Evolutionary conservation across 1,284 basidiomycete genomes (phyloP).

Genomic region (Boletus semigastroideus): DNA sequence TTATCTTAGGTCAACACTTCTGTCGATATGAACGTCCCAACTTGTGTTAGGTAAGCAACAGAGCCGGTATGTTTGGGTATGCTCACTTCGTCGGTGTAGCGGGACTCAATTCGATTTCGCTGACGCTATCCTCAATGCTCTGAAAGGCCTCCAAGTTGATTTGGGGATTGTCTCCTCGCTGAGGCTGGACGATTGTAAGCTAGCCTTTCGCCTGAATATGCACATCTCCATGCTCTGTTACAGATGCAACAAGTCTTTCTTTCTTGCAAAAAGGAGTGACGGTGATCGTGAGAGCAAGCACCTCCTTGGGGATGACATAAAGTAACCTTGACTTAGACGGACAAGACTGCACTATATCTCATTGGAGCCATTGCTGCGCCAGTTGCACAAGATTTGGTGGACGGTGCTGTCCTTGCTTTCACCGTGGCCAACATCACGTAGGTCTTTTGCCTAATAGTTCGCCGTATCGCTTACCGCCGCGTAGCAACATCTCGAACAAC

Average conservation of each 20-base stretch:
- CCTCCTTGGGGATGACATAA: neutral
- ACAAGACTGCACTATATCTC: conserved; percentile 63
- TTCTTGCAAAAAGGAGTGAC: conserved; percentile 66
- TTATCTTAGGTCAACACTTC: conserved; percentile 49
- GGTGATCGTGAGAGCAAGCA: conserved; percentile 44
- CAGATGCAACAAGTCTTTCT: conserved; percentile 57
- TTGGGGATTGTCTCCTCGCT: conserved; percentile 49
- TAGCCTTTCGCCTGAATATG: neutral
- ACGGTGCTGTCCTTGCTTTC: conserved; percentile 57
- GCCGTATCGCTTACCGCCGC: conserved; percentile 41
- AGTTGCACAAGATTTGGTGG: conserved; percentile 67
- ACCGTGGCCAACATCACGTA: conserved; percentile 63
- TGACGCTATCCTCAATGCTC: conserved; percentile 60
- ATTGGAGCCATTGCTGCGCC: conserved; percentile 69
- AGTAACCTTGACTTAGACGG: conserved; percentile 43
- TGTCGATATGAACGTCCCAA: conserved; percentile 51
- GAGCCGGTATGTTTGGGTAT: neutral
- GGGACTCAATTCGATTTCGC: conserved; percentile 63
- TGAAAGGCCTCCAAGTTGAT: conserved; percentile 59
- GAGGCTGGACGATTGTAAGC: conserved; percentile 61
- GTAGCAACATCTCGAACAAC: conserved; percentile 53
- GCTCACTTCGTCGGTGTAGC: conserved; percentile 34
- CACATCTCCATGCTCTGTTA: neutral
- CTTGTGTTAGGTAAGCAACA: conserved; percentile 50
- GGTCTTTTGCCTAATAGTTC: conserved; percentile 37